phyloP scores from a whole-genome alignment of 805 yeast genomes.

The Kluyveromyces nonfermentans region DNA sequence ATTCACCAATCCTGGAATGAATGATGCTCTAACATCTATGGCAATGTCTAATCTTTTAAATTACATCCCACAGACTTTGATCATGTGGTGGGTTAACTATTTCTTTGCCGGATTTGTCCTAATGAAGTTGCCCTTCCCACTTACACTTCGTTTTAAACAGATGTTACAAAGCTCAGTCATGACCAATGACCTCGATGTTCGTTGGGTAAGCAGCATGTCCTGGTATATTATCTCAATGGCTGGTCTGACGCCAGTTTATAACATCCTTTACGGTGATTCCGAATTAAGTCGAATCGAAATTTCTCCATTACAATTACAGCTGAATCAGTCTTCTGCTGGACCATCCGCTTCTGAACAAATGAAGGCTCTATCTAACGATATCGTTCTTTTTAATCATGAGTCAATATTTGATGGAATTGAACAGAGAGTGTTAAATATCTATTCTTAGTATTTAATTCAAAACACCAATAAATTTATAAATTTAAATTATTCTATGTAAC shows the following conservation, averaged over 20 bases:
- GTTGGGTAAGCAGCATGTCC: conserved; percentile 89
- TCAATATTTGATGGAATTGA: conserved; percentile 52
- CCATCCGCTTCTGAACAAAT: conserved; percentile 57
- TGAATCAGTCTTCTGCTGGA: conserved; percentile 41
- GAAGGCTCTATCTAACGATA: conserved; percentile 61
- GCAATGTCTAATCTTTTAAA: conserved; percentile 74
- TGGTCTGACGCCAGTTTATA: conserved; percentile 74
- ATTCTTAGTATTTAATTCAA: conserved; percentile 2
- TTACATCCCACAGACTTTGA: conserved; percentile 82
- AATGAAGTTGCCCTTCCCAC: conserved; percentile 83
- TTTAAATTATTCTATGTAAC: too few relatives aligned
- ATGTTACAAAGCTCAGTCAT: conserved; percentile 85
- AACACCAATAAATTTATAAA: too few relatives aligned
- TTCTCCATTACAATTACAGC: conserved; percentile 18
- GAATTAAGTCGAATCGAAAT: conserved; percentile 23
- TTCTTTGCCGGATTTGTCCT: conserved; percentile 88
- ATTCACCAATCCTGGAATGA: conserved; percentile 57
- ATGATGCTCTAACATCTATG: conserved; percentile 68
- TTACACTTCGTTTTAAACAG: conserved; percentile 80
- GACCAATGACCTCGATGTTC: conserved; percentile 76
- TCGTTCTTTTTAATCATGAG: conserved; percentile 53
- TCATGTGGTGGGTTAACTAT: conserved; percentile 94
- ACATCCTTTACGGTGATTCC: conserved; percentile 42
- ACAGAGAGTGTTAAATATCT: conserved; percentile 37
- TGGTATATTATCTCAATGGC: conserved; percentile 90